These are phyloP conservation scores for Cicer pinnatifidum DNA, from an alignment of 306 rosid species.

Conservation along the genomic window DNA sequence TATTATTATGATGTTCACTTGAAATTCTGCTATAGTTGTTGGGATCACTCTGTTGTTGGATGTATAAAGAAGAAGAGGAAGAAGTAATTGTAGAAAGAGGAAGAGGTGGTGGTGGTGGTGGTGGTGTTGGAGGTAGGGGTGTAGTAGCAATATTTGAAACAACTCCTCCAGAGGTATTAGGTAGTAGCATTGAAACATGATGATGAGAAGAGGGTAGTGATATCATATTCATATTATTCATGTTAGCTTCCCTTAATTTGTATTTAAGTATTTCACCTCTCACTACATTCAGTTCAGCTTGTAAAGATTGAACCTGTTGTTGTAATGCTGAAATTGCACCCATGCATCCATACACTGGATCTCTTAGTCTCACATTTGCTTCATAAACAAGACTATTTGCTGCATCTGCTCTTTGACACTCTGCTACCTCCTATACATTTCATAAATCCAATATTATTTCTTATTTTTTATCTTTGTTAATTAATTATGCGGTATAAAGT, in stretches of 20 bases:
- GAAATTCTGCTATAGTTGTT: conserved; percentile 50
- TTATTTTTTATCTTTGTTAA: not conserved
- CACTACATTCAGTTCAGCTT: conserved; percentile 79
- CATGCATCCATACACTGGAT: conserved; percentile 99
- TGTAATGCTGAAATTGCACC: conserved; percentile 95
- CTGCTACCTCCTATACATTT: conserved; percentile 68
- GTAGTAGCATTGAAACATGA: conserved; percentile 52
- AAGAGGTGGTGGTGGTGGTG: conserved; percentile 47
- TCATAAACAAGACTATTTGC: conserved; percentile 96
- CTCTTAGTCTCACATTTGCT: conserved; percentile 95
- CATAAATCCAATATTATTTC: not conserved
- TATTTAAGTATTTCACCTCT: conserved; percentile 80
- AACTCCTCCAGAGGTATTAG: conserved; percentile 50
- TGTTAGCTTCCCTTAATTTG: conserved; percentile 69
- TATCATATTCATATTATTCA: conserved; percentile 32
- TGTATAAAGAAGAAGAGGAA: conserved; percentile 55
- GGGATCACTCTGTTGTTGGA: conserved; percentile 53
- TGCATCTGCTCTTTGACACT: conserved; percentile 83
- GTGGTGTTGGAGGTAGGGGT: conserved; percentile 52
- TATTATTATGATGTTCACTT: conserved; percentile 45
- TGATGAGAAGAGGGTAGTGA: conserved; percentile 50
- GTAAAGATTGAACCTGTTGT: conserved; percentile 84
- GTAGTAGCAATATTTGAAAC: conserved; percentile 53
- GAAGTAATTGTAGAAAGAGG: conserved; percentile 57
- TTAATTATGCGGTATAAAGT: not conserved